These are phyloP conservation scores for Colletotrichum ledebouriae DNA, from an alignment of 2,329 filamentous ascomycete genomes.

Conservation along the genomic window DNA sequence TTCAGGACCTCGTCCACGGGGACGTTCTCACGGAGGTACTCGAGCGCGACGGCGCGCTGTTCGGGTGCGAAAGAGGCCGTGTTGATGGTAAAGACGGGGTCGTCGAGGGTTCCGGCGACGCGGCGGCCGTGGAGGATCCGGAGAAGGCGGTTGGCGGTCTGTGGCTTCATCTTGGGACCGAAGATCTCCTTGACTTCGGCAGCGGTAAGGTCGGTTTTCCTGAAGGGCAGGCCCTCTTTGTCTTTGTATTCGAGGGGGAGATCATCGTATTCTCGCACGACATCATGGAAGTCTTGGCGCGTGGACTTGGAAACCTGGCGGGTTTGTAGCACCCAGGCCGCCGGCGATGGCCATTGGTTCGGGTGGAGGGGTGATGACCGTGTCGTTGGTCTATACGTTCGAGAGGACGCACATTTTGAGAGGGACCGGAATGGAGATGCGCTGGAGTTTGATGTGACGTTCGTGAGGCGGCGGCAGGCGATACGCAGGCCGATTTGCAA, in stretches of 20 bases:
- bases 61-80: slow-evolving; percentile 59
- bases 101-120: slow-evolving; percentile 73
- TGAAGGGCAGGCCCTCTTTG: slow-evolving; percentile 66
- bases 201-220: slow-evolving; percentile 61
- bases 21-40: slow-evolving; percentile 67
- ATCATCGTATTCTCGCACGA: slow-evolving; percentile 67
- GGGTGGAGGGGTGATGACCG: slow-evolving; percentile 17
- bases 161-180: slow-evolving; percentile 59
- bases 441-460: not conserved
- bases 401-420: slow-evolving; percentile 19
- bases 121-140: slow-evolving; percentile 72
- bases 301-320: slow-evolving; percentile 36
- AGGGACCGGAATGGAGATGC: slow-evolving; percentile 13
- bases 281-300: slow-evolving; percentile 44
- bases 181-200: slow-evolving; percentile 64
- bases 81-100: slow-evolving; percentile 65
- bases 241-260: slow-evolving; percentile 71
- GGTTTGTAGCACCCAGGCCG: slow-evolving; percentile 5
- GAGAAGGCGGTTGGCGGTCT: slow-evolving; percentile 66
- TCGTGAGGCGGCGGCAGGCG: slow-evolving; percentile 10
- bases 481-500: slow-evolving; percentile 34
- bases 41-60: slow-evolving; percentile 62
- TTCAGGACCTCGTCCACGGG: slow-evolving; percentile 72
- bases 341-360: slow-evolving; percentile 29
- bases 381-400: slow-evolving; percentile 26